Evolutionary conservation across 2,329 filamentous ascomycete genomes (phyloP), one percentile per base, ranked within the genome.

Genomic region (Botrytis paeoniae): DNA sequence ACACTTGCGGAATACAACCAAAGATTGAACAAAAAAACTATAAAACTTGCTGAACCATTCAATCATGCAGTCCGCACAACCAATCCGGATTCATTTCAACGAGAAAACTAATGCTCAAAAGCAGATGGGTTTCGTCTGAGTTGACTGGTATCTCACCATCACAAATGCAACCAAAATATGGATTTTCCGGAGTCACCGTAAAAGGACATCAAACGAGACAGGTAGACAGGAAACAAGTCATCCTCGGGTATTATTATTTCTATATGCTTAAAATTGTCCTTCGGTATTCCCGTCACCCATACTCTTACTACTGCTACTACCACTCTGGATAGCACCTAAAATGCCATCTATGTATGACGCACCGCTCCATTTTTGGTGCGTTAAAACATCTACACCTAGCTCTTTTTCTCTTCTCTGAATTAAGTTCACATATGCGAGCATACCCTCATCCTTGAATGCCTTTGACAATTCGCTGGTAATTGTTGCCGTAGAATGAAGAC

Each of bases 251-350:
- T 43, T 9, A 22, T 59, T 0, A 37, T 32, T 48, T 60, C 51
- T 35, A 37, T 45, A 39, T 22, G 3, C 54, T 69, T 77, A 79
- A 71, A 91, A 91, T 79, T 91, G 89, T 0, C 88, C 87, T 83
- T 98, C 95, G 0, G 95, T 98, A 81, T 96, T 97, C 0, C 95
- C 95, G 64, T 95, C 93, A 0, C 95, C 95, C 95, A 98, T 97
- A 82, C 93, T 96, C 88, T 90, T 95, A 81, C 89, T 97, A 71
- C 93, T 91, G 73, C 91, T 94, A 83, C 93, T 97, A 35, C 95
- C 95, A 79, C 93, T 97, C 83, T 97, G 94, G 69, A 98, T 97
- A 7, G 93, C 91, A 0, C 94, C 94, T 45, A 98, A 81, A 64
- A 98, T 95, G 4, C 95, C 94, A 81, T 98, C 95, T 77, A 98